Percentiles rank a stretch among this genome's conserved stretches.
Evolutionary conservation across 148 eudicot species (phyloP).

Genomic region (Cornus suecica): DNA sequence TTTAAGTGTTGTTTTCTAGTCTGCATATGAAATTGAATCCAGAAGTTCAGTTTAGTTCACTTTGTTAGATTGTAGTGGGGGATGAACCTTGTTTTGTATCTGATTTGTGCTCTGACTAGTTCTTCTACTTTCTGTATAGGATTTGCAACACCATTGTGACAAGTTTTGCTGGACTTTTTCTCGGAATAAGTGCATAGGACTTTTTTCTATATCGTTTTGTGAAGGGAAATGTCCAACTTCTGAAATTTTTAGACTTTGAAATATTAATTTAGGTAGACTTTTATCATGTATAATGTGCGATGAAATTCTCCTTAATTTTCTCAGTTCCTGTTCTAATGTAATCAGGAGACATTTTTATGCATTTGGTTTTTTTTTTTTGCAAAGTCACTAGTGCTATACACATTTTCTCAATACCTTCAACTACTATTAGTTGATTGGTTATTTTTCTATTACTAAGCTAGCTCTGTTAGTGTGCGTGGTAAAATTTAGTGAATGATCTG

Average conservation of each 20-base stretch:
- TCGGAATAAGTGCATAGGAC: conserved; percentile 15
- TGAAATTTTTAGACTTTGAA: background rate
- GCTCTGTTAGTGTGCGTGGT: no score
- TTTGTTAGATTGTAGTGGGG: background rate
- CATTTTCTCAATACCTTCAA: no score
- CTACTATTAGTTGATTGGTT: no score
- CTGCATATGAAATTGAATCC: background rate
- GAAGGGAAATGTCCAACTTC: no score
- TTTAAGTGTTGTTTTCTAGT: no score
- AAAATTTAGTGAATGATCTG: no score
- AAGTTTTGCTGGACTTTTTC: conserved; percentile 19
- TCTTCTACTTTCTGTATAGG: conserved; percentile 43
- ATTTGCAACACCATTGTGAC: conserved; percentile 48
- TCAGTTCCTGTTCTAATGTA: no score
- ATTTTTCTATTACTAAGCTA: no score
- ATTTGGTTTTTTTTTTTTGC: no score
- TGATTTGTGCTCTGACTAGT: conserved; percentile 24
- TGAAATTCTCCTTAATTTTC: background rate
- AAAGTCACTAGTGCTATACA: no score
- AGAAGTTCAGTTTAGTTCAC: background rate
- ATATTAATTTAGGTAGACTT: background rate
- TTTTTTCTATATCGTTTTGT: background rate
- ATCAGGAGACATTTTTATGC: no score
- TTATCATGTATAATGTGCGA: background rate
- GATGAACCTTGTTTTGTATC: background rate